Evolutionary conservation across 2,329 filamentous ascomycete species (phyloP), one percentile per base, ranked within the genome.

Genomic region (Ploettnerulaceae sp.): DNA sequence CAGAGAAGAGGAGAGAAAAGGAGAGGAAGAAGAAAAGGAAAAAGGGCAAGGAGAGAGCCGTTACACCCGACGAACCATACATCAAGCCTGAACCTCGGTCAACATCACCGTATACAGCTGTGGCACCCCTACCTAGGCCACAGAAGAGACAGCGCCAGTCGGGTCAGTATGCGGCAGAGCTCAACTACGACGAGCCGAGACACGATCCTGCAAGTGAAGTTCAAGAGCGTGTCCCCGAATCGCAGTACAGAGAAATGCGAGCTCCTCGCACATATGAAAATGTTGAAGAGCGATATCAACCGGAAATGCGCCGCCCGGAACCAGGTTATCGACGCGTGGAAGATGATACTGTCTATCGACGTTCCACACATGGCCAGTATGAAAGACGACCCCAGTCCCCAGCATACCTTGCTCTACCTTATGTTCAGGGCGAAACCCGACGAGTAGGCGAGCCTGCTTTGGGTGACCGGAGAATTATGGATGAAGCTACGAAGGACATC

Each of bases 31-130:
- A 73, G 57, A 79, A 76, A 61, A 76, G 68, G 56, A 40, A 47
- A 8, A 53, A 45, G 29, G 72, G 71, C 52, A 81, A 77, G 62
- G 61, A 60, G 21, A 46, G 32, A 33, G 67, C 64, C 39, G 74
- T 74, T 51, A 60, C 58, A 21, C 61, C 72, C 41, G 65, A 64
- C 28, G 72, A 71, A 25, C 76, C 78, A 7, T 72, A 73, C 53
- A 81, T 84, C 57, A 85, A 84, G 58, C 67, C 73, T 18, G 81
- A 85, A 60, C 81, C 81, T n/a, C 72, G 70, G 37, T 84, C 81
- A 2, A 75, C 77, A 1, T 83, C 80, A 5, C 80, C 79, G 7
- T 64, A 81, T 40, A 68, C 68, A 50, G 72, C 72, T 14, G 41
- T 35, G 20, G 72, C 72, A 15, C 69, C 74, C n/a, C 71, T 74